Percentiles rank a stretch among this genome's conserved stretches.
phyloP scores from a whole-genome alignment of 371 early-diverging fungal species.

The Gilbertella persicaria region DNA sequence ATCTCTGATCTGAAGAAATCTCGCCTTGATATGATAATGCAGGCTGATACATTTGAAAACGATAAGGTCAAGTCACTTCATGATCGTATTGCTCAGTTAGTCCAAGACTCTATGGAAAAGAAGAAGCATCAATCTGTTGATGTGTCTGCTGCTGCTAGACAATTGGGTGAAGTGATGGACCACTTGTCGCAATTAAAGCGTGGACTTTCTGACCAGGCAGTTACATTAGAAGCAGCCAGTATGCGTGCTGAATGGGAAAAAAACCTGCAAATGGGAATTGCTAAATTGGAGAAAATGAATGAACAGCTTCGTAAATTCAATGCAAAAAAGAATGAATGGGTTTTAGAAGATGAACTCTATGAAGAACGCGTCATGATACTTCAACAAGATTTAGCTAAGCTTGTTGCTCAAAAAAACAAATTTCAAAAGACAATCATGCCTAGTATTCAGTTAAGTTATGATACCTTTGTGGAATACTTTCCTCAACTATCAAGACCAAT shows the following conservation, averaged over 20 bases:
- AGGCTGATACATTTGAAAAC: constrained; percentile 33
- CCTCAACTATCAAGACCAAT: constrained; percentile 37
- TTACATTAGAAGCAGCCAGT: constrained; percentile 36
- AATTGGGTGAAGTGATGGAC: constrained; percentile 38
- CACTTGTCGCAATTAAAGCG: constrained; percentile 34
- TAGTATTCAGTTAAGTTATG: constrained; percentile 34
- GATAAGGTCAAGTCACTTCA: constrained; percentile 30
- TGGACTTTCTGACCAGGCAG: constrained; percentile 33
- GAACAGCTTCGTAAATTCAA: constrained; percentile 36
- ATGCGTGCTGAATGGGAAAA: constrained; percentile 37
- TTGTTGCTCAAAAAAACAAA: constrained; percentile 24
- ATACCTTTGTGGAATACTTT: constrained; percentile 38
- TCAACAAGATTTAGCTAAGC: constrained; percentile 21
- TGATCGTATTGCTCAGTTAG: constrained; percentile 33
- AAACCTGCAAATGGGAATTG: constrained; percentile 24
- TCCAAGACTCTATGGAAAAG: constrained; percentile 29
- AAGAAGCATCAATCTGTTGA: constrained; percentile 32
- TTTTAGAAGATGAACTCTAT: constrained; percentile 30
- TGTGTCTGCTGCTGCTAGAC: constrained; percentile 28
- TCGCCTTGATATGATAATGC: constrained; percentile 14
- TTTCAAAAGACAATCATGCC: constrained; percentile 27
- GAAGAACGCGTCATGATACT: constrained; percentile 23
- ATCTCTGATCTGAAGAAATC: constrained; percentile 23
- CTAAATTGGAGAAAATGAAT: constrained; percentile 35
- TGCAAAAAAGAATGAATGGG: constrained; percentile 27